Evolutionary conservation across 2,329 filamentous ascomycete species (phyloP).

Genomic region (Penicillium sp.): DNA sequence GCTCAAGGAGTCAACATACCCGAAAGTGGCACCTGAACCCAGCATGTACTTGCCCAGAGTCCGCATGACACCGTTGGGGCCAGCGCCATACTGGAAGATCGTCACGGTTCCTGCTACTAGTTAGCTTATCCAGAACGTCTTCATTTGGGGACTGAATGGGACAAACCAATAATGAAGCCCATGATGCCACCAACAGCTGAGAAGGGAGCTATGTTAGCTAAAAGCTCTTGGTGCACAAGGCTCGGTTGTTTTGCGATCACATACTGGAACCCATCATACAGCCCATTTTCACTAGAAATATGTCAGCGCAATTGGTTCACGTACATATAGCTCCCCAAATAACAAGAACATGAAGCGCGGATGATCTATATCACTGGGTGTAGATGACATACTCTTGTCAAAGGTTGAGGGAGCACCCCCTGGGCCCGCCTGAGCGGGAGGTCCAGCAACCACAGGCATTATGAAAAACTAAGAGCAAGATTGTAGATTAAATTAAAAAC

Average conservation of each 20-base stretch:
- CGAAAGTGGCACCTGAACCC: slow-evolving; percentile 91
- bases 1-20: slow-evolving; percentile 55
- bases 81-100: slow-evolving; percentile 92
- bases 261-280: slow-evolving; percentile 97
- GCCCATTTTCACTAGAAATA: slow-evolving; percentile 82
- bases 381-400: slow-evolving; percentile 61
- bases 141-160: neutral
- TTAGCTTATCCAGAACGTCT: slow-evolving; percentile 2
- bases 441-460: slow-evolving; percentile 59
- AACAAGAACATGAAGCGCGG: neutral
- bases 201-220: slow-evolving; percentile 18
- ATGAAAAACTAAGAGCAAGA: slow-evolving; percentile 14
- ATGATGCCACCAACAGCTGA: slow-evolving; percentile 92
- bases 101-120: slow-evolving; percentile 70
- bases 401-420: slow-evolving; percentile 60
- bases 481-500: neutral
- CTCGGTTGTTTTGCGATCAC: slow-evolving; percentile 40
- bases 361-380: slow-evolving; percentile 11
- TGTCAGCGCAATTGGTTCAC: slow-evolving; percentile 27
- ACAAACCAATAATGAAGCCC: slow-evolving; percentile 91
- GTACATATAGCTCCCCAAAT: neutral
- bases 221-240: neutral
- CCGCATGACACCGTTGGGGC: slow-evolving; percentile 87
- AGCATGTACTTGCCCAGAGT: slow-evolving; percentile 97
- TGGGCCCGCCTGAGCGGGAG: slow-evolving; percentile 42